Base-by-base conservation (phyloP, 139 green algal genomes). In the Haematococcus sp. region DNA sequence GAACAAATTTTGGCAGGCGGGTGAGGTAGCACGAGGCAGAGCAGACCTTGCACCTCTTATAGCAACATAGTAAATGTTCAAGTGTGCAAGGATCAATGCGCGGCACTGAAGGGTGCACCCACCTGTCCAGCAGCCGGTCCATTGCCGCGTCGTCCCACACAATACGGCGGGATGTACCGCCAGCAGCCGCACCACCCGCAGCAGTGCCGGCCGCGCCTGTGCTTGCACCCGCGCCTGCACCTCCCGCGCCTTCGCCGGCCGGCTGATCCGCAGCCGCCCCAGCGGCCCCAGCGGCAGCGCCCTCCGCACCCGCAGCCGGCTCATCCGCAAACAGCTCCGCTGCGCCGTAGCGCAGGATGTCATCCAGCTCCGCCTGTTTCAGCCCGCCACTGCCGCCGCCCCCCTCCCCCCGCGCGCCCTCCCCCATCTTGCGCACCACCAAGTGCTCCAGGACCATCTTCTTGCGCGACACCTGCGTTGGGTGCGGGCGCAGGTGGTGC, bases 401-500 rank as follows among this genome's bases (percentile, higher is more conserved):
- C 11, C 32, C 25, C 19, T 43, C 34, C 1, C 31, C 61, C 30
- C 70, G 71, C 76, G 49, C 25, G 66, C 17, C 67, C 51, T 23
- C 28, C 49, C 71, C 72, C 79, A 89, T 81, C 72, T 89, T 89
- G 33, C 81, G 75, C 56, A 97, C 88, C 35, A 97, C 91, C 78
- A 97, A 68, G 59, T 96, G 89, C 80, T 97, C 90, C 70, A 98
- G 76, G 27, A 97, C 74, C 81, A 96, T 77, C 87, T 98, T 97
- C 79, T 93, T 92, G 55, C 81, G 86, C 2, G 77, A 59, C 68
- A 80, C 60, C 59, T 63, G 58, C 35, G 7, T 30, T 66, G 20
- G 15, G 19, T 66, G n/a, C n/a, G 15, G n/a, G n/a, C 16, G n/a
- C 0, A 23, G 58, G n/a, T 32, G 58, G 19, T 40, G 16, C 16